Evolutionary conservation across 768 basidiomycete genomes (phyloP).

Genomic region (Lactifluus subvellereus): DNA sequence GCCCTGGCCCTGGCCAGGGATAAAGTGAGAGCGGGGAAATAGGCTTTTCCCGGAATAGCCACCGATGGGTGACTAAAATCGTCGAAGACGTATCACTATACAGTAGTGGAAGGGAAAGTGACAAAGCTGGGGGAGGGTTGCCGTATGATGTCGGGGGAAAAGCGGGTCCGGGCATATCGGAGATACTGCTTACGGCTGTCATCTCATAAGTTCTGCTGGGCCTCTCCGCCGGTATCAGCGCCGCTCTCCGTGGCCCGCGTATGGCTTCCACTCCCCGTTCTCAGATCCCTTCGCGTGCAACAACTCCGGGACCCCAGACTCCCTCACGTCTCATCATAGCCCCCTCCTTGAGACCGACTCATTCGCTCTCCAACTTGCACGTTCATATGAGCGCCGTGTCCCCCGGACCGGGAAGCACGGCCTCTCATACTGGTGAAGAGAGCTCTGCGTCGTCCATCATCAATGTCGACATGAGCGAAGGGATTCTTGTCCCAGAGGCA

Average conservation of each 20-base stretch:
- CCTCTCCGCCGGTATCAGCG: no score
- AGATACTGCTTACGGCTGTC: not conserved
- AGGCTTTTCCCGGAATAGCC: not conserved
- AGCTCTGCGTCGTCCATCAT: constrained; percentile 62
- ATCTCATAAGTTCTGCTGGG: no score
- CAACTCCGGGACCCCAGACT: constrained; percentile 36
- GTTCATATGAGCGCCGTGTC: constrained; percentile 35
- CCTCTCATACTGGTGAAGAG: constrained; percentile 14
- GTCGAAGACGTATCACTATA: not conserved
- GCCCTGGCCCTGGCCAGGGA: not conserved
- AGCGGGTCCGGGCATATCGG: not conserved
- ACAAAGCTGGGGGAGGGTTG: not conserved
- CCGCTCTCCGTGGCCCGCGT: not conserved
- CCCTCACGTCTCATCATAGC: constrained; percentile 52
- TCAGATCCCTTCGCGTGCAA: constrained; percentile 34
- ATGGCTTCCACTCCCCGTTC: constrained; percentile 24
- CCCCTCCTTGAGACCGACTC: constrained; percentile 44
- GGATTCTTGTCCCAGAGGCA: constrained; percentile 65
- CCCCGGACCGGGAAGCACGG: not conserved
- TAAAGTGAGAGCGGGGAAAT: not conserved
- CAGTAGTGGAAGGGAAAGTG: not conserved
- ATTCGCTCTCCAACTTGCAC: constrained; percentile 52
- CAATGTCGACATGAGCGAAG: constrained; percentile 58
- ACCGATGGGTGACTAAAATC: not conserved
- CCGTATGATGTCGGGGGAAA: not conserved